Conservation (phyloP, 192 early-diverging fungal genomes). For the Linnemannia exigua region DNA sequence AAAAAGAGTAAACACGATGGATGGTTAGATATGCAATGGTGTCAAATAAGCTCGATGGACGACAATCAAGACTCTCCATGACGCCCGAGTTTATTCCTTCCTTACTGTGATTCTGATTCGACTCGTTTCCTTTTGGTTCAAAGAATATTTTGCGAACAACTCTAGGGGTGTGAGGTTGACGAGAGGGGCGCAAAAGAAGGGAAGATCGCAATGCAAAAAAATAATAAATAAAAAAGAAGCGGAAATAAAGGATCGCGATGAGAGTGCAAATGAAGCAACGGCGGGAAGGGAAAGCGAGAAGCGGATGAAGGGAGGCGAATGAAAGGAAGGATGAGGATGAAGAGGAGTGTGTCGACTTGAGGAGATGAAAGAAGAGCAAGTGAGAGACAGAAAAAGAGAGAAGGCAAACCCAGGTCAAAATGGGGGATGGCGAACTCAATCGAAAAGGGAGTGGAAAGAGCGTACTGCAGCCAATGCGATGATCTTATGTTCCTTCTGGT, state of each 20-base stretch:
- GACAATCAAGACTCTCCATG: neutral
- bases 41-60: neutral
- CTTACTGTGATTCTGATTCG: neutral
- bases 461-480: neutral
- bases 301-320: neutral
- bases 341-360: neutral
- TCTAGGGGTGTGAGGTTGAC: neutral
- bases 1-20: neutral
- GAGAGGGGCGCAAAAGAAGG: neutral
- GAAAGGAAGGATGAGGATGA: conserved; percentile 5
- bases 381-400: neutral
- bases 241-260: neutral
- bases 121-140: neutral
- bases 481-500: neutral
- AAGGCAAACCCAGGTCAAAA: neutral
- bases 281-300: neutral
- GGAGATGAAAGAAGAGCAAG: neutral
- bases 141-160: conserved; percentile 1
- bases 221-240: neutral
- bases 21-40: neutral
- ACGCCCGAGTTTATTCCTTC: neutral
- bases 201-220: neutral
- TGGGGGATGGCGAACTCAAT: conserved; percentile 4
- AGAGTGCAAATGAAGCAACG: neutral
- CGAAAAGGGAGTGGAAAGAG: neutral